Percentiles rank a stretch among this genome's conserved stretches.
Evolutionary conservation across 2,329 filamentous ascomycete species (phyloP).

Genomic region (Cryphonectria naterciae): DNA sequence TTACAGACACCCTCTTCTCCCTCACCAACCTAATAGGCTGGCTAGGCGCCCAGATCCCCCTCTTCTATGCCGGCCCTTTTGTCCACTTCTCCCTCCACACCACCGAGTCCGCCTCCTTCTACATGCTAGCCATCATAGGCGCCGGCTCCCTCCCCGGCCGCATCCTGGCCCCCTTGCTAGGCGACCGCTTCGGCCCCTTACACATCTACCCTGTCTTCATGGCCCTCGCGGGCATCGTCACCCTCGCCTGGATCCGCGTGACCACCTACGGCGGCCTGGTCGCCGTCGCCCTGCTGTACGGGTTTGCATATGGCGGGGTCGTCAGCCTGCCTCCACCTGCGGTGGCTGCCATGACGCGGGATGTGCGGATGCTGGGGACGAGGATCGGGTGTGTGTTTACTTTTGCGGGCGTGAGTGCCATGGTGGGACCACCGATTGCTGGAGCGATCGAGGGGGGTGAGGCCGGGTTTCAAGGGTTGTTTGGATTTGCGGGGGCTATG

Average conservation of each 20-base stretch:
- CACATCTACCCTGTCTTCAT: conserved; percentile 40
- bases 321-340: conserved; percentile 46
- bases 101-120: conserved; percentile 42
- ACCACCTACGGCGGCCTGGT: conserved; percentile 40
- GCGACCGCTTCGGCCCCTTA: conserved; percentile 43
- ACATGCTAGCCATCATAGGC: conserved; percentile 47
- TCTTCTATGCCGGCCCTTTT: conserved; percentile 38
- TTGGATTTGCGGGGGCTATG: conserved; percentile 16
- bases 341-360: conserved; percentile 44
- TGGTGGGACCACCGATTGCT: conserved; percentile 41
- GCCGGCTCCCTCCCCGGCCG: conserved; percentile 46
- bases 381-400: conserved; percentile 46
- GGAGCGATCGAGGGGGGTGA: conserved; percentile 30
- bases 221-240: conserved; percentile 39
- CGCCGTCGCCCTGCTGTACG: conserved; percentile 41
- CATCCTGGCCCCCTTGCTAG: conserved; percentile 42
- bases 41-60: conserved; percentile 36
- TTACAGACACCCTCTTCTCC: background rate
- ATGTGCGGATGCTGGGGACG: conserved; percentile 47
- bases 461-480: conserved; percentile 4
- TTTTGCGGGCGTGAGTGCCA: conserved; percentile 37
- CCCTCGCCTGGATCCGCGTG: conserved; percentile 44
- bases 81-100: conserved; percentile 9
- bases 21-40: conserved; percentile 42
- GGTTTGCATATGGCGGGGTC: conserved; percentile 49